These are phyloP conservation scores for Hanseniaspora uvarum DNA, from an alignment of 1,139 yeast species.

Conservation along the genomic window DNA sequence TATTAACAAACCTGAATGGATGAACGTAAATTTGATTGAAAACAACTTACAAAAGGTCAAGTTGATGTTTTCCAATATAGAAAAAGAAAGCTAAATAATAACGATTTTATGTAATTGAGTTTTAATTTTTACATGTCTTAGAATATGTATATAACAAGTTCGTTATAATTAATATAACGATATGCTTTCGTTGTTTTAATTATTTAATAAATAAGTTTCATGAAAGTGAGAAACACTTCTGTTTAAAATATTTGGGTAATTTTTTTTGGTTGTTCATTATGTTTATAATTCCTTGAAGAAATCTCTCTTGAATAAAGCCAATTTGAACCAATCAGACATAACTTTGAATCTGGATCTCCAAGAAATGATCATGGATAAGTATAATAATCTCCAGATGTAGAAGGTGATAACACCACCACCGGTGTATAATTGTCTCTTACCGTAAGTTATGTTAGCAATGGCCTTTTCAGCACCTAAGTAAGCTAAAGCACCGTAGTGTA, in stretches of 20 bases:
- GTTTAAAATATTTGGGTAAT: too few species aligned
- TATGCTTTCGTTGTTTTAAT: background rate
- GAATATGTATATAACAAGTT: constrained; percentile 17
- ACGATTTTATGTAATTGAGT: constrained; percentile 30
- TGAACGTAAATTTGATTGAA: constrained; percentile 19
- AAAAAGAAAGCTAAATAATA: background rate
- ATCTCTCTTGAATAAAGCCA: constrained; percentile 84
- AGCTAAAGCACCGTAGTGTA: constrained; percentile 68
- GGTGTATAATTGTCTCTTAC: constrained; percentile 74
- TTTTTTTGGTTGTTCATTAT: background rate
- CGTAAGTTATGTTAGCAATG: constrained; percentile 86
- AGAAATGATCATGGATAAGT: constrained; percentile 83
- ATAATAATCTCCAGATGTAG: constrained; percentile 88
- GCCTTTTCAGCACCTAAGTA: constrained; percentile 87
- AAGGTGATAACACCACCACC: constrained; percentile 85
- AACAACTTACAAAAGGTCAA: constrained; percentile 8
- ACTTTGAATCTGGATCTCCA: constrained; percentile 81
- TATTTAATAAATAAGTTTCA: background rate
- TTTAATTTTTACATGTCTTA: background rate
- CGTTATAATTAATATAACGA: too few species aligned
- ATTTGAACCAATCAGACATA: constrained; percentile 79
- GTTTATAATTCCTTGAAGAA: constrained; percentile 36
- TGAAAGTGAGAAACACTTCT: background rate
- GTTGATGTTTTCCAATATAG: constrained; percentile 1
- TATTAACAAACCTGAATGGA: constrained; percentile 25